These are phyloP conservation scores for Metschnikowia arizonensis DNA, from an alignment of 805 yeast species.

Conservation along the genomic window DNA sequence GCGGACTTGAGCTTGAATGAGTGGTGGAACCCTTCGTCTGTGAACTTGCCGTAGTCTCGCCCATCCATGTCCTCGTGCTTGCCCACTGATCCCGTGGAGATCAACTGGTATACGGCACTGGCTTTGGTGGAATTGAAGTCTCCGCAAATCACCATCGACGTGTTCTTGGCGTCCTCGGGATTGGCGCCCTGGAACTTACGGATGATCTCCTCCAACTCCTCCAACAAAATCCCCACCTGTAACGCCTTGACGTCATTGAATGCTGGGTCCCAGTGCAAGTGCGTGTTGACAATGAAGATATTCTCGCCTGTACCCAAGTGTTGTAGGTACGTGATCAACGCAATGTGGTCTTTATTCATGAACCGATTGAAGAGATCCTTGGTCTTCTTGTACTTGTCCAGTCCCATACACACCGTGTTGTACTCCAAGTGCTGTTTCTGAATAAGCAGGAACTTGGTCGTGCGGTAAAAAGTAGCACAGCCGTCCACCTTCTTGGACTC, in stretches of 20 bases:
- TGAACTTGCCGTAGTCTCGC: conserved; percentile 85
- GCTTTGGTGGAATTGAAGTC: conserved; percentile 87
- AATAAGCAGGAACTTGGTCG: conserved; percentile 61
- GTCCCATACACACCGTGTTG: conserved; percentile 72
- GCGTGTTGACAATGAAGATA: conserved; percentile 80
- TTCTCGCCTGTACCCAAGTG: conserved; percentile 68
- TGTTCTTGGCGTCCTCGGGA: conserved; percentile 50
- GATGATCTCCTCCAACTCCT: conserved; percentile 70
- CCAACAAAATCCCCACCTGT: conserved; percentile 88
- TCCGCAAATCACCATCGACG: conserved; percentile 86
- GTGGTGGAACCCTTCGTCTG: conserved; percentile 84
- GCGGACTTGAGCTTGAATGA: conserved; percentile 79
- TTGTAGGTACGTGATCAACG: conserved; percentile 70
- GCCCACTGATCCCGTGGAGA: conserved; percentile 75
- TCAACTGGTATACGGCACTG: conserved; percentile 89
- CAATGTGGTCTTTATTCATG: conserved; percentile 93
- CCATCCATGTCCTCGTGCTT: conserved; percentile 80
- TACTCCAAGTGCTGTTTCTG: conserved; percentile 78
- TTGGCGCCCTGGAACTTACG: conserved; percentile 46
- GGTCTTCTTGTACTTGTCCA: conserved; percentile 84
- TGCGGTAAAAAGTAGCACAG: conserved; percentile 88
- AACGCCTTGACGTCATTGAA: conserved; percentile 93
- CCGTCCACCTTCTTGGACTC: conserved; percentile 95
- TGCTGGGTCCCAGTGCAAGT: conserved; percentile 97
- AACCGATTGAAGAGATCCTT: conserved; percentile 94